A percentile compares a stretch with the other conserved stretches of the same genome.
Evolutionary conservation across 108 stramenopile species (phyloP).

Genomic region (Mayamaea pseudoterrestris): DNA sequence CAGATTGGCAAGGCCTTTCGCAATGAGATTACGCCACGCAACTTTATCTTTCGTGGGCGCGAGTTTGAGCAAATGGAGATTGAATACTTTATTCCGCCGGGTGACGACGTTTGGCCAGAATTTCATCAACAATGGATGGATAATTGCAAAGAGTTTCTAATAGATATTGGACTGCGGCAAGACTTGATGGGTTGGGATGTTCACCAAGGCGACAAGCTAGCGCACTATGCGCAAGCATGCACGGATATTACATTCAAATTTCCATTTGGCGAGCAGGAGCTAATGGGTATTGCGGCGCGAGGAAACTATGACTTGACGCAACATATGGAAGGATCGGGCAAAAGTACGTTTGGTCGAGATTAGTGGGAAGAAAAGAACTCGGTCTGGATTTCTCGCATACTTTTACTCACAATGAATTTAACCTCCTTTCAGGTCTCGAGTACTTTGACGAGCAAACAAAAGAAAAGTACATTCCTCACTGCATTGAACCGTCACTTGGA

Average conservation of each 20-base stretch:
- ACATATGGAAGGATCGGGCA: constrained; percentile 82
- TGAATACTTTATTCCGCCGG: constrained; percentile 86
- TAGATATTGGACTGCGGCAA: constrained; percentile 60
- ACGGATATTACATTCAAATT: constrained; percentile 95
- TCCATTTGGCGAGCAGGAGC: constrained; percentile 91
- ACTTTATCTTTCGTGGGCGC: constrained; percentile 93
- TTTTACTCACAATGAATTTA: constrained; percentile 4
- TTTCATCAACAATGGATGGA: constrained; percentile 82
- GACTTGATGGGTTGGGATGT: constrained; percentile 87
- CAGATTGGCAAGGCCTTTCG: constrained; percentile 98
- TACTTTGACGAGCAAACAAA: constrained; percentile 88
- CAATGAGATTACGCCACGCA: constrained; percentile 95
- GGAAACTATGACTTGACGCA: constrained; percentile 91
- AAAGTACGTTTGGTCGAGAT: no score
- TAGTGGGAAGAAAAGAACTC: no score
- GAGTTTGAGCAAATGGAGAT: constrained; percentile 99
- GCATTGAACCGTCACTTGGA: constrained; percentile 94
- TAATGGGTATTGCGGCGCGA: constrained; percentile 97
- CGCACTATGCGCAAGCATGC: constrained; percentile 96
- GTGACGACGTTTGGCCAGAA: constrained; percentile 75
- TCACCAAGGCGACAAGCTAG: constrained; percentile 80
- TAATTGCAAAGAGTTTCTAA: constrained; percentile 56
- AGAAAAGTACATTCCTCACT: constrained; percentile 90
- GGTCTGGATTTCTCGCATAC: not conserved
- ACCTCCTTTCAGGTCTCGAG: constrained; percentile 75